Evolutionary conservation across 1,284 basidiomycete species (phyloP).

Genomic region (Boletus mariae): DNA sequence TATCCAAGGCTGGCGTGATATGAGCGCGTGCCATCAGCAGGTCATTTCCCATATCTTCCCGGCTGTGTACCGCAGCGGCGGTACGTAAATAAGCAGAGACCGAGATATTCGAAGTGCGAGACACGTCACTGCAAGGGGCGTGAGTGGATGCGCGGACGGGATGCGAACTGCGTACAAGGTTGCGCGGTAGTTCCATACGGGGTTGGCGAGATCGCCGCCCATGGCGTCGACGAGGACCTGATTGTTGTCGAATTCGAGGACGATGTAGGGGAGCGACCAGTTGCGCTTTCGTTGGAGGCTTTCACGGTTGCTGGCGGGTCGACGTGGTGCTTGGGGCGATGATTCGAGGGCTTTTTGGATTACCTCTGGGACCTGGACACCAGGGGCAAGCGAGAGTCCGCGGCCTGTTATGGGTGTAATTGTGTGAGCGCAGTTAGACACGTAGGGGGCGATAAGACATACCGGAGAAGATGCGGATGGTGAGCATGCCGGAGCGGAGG

Average conservation of each 20-base stretch:
- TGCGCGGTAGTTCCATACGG: slow-evolving; percentile 96
- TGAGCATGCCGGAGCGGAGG: slow-evolving; percentile 79
- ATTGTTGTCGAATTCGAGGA: slow-evolving; percentile 99
- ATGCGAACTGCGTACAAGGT: slow-evolving; percentile 68
- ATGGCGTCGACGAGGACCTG: slow-evolving; percentile 95
- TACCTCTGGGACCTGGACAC: slow-evolving; percentile 77
- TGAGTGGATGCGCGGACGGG: slow-evolving; percentile 4
- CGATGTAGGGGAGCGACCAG: slow-evolving; percentile 98
- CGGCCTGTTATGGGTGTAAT: slow-evolving; percentile 44
- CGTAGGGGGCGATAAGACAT: slow-evolving; percentile 17
- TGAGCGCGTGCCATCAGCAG: slow-evolving; percentile 89
- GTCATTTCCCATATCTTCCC: slow-evolving; percentile 77
- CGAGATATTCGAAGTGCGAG: slow-evolving; percentile 85
- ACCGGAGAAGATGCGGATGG: slow-evolving; percentile 87
- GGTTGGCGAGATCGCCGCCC: slow-evolving; percentile 80
- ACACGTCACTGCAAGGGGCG: slow-evolving; percentile 65
- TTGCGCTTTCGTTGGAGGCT: slow-evolving; percentile 85
- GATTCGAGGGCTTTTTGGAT: slow-evolving; percentile 78
- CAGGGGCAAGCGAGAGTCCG: slow-evolving; percentile 70
- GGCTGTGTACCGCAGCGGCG: slow-evolving; percentile 43
- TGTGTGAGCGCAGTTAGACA: background rate
- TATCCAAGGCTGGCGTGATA: slow-evolving; percentile 84
- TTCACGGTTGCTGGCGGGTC: slow-evolving; percentile 71
- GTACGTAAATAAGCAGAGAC: slow-evolving; percentile 86
- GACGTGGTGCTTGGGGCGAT: slow-evolving; percentile 47